Conservation (phyloP, 2,329 filamentous ascomycete genomes). For the Verticillium klebahnii region DNA sequence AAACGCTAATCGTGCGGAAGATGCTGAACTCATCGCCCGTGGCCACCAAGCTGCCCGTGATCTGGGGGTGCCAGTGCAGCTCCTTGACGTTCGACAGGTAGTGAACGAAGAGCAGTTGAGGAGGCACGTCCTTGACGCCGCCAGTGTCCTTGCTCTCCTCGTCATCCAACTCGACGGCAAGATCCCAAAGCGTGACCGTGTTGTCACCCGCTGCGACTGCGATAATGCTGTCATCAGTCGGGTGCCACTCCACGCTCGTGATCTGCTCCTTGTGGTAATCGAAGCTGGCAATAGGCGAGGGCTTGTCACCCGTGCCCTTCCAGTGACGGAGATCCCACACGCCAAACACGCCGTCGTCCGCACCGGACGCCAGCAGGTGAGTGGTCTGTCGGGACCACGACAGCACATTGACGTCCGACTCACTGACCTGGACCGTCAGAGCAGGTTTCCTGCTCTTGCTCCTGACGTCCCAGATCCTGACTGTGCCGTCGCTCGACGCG, state of each 20-base stretch:
- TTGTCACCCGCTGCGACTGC: constrained; percentile 89
- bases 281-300: constrained; percentile 86
- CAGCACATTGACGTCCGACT: constrained; percentile 90
- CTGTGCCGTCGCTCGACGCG: constrained; percentile 86
- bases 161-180: constrained; percentile 93
- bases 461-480: constrained; percentile 93
- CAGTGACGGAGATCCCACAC: constrained; percentile 96
- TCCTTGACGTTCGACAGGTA: constrained; percentile 95
- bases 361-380: constrained; percentile 86
- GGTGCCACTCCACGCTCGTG: constrained; percentile 95
- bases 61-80: constrained; percentile 95
- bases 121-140: constrained; percentile 83
- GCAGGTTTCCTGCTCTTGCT: constrained; percentile 87
- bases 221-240: constrained; percentile 92
- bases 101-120: constrained; percentile 93
- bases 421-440: constrained; percentile 77
- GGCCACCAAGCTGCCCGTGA: constrained; percentile 81
- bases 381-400: constrained; percentile 88
- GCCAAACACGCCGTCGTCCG: constrained; percentile 88
- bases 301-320: constrained; percentile 58
- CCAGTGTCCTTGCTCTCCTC: constrained; percentile 91
- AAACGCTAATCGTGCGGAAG: constrained; percentile 80
- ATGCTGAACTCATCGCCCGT: constrained; percentile 88
- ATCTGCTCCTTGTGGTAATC: constrained; percentile 95
- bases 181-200: constrained; percentile 93